Base-by-base conservation (phyloP, 306 rosid genomes). In the Psophocarpus tetragonolobus region DNA sequence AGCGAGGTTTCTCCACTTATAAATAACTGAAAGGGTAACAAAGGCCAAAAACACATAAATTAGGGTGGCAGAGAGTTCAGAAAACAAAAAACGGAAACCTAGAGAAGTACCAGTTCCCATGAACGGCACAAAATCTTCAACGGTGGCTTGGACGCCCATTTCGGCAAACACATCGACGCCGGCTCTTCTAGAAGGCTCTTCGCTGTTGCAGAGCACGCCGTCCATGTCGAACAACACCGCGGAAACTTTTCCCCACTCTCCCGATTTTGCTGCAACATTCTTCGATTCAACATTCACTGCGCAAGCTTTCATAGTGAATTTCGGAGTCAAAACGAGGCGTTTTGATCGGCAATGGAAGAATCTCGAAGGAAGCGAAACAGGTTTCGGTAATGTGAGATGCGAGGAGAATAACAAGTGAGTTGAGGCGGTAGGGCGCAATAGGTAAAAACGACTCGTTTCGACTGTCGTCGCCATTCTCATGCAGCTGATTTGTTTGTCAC, bases 181-280 rank as follows among this genome's bases (percentile, higher is more conserved):
- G 2, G 97, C 93, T 85, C 83, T 87, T 82, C 98, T 82, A 27
- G 97, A 95, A 61, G 86, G 89, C 63, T 84, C 97, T 83, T 95
- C 98, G 27, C 97, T 92, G 80, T 95, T 85, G 81, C 97, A 95
- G 56, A 95, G 88, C 32, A 95, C 98, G 61, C 98, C 98, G 24
- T 95, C 98, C 98, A 95, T 95, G 80, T 95, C 98, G 80, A 95
- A 95, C 78, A 92, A 51, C 77, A 95, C 97, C 1, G 97, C 97
- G 3, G 98, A 90, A 29, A 95, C 97, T 75, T 89, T 91, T 30
- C 90, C 97, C 97, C 98, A 95, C 15, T 82, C 89, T 32, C 71
- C 44, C 54, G 89, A 82, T 23, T 79, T 82, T 32, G 45, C 81
- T 9, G 63, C 68, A 6, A 67, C 84, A 35, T 53, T 82, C 85